These are phyloP conservation scores for Boletus subparvulus DNA, from an alignment of 768 basidiomycete genomes.

Conservation along the genomic window DNA sequence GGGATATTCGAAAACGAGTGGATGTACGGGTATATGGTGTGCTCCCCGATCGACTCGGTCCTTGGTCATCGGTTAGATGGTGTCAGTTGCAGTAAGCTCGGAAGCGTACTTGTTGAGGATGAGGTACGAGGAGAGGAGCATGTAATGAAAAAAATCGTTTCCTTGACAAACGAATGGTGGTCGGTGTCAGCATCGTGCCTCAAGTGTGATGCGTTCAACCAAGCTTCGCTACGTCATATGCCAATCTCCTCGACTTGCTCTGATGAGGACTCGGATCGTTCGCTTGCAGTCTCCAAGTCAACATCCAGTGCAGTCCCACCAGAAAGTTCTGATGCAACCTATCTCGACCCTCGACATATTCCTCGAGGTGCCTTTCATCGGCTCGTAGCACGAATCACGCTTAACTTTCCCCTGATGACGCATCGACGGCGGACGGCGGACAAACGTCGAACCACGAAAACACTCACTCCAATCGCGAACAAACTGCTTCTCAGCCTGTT, in stretches of 20 bases:
- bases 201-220: constrained; percentile 44
- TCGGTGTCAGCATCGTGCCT: background rate
- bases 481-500: constrained; percentile 92
- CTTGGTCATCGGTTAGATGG: constrained; percentile 31
- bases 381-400: constrained; percentile 75
- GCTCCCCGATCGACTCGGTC: constrained; percentile 62
- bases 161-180: constrained; percentile 80
- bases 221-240: constrained; percentile 81
- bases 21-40: constrained; percentile 85
- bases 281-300: constrained; percentile 34
- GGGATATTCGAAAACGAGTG: constrained; percentile 89
- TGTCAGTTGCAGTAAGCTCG: background rate
- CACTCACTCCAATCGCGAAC: constrained; percentile 87
- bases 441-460: background rate
- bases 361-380: constrained; percentile 76
- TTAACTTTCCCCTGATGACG: constrained; percentile 64
- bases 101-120: constrained; percentile 75
- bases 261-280: constrained; percentile 71
- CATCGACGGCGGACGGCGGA: background rate
- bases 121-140: constrained; percentile 87
- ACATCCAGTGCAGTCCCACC: background rate
- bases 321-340: constrained; percentile 36
- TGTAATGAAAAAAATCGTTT: constrained; percentile 95
- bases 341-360: constrained; percentile 54
- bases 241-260: constrained; percentile 70